A percentile compares a stretch with the other conserved stretches of the same genome.
phyloP scores from a whole-genome alignment of 495 filamentous ascomycete genomes.

The Aspergillus kassunensis region DNA sequence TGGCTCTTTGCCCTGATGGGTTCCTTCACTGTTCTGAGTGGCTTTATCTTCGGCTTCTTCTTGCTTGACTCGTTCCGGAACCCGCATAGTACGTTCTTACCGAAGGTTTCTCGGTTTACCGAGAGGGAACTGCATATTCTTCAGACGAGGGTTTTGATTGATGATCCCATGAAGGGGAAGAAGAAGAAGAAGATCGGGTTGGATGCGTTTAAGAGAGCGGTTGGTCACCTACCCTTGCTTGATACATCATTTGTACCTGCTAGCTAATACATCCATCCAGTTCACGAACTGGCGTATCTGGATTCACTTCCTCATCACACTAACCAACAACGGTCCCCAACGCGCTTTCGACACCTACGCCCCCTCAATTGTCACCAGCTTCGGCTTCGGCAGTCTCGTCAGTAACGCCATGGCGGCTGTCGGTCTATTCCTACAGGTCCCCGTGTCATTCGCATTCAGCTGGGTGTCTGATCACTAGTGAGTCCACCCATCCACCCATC shows the following conservation, averaged over 20 bases:
- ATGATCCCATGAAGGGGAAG: slow-evolving; percentile 13
- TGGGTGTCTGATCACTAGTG: slow-evolving; percentile 12
- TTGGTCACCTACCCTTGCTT: not conserved
- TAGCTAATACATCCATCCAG: not conserved
- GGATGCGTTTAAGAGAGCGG: slow-evolving; percentile 6
- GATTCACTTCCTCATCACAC: slow-evolving; percentile 13
- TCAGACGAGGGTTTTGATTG: slow-evolving; percentile 5
- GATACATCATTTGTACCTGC: no score
- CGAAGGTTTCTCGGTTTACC: slow-evolving; percentile 10
- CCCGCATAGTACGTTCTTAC: slow-evolving; percentile 9
- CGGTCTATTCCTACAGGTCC: slow-evolving; percentile 13
- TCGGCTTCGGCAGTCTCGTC: slow-evolving; percentile 8
- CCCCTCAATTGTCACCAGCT: slow-evolving; percentile 13
- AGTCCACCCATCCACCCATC: not conserved
- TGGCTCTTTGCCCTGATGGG: slow-evolving; percentile 16
- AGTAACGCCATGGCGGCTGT: slow-evolving; percentile 14
- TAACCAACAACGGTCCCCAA: slow-evolving; percentile 12
- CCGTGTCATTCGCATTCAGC: slow-evolving; percentile 13
- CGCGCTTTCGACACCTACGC: slow-evolving; percentile 15
- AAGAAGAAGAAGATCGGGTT: slow-evolving; percentile 1
- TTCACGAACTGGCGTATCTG: slow-evolving; percentile 16
- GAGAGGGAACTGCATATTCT: slow-evolving; percentile 9
- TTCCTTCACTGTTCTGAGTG: slow-evolving; percentile 18
- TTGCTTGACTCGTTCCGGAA: slow-evolving; percentile 7
- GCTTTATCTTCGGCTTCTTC: slow-evolving; percentile 20